Base-by-base conservation (phyloP, 116 monocot species). In the Iris pallida region DNA sequence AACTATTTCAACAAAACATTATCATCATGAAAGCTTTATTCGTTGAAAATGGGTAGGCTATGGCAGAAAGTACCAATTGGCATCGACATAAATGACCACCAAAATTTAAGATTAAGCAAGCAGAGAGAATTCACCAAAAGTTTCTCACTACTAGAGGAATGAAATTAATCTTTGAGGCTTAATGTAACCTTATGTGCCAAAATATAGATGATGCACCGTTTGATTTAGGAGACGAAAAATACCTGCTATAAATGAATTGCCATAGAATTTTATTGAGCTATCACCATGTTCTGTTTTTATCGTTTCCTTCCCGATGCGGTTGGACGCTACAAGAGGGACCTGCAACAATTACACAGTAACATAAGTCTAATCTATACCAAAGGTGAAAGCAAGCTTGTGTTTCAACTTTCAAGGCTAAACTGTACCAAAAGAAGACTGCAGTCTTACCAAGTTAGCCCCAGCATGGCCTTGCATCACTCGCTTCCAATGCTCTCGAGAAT, bases 391-490 rank as follows among this genome's bases (percentile, higher is more conserved):
- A 14, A 9, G 13, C 67, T 42, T 53, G 30, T 20, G 15, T 9
- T 69, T 52, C 8, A 52, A 52, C 51, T 14, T 10, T 10, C 51
- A 52, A 14, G 14, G 14, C 14, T 8, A 52, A 52, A 14, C 12
- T 52, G 8, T 52, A 8, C 8, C 51, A 52, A 10, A 52, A 52
- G 46, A 57, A 42, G 46, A 40, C n/a, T 7, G 42, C 7, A 64
- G 16, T 14, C 53, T 61, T 85, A 90, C 94, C 82, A 95, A 70
- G 73, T 96, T 96, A 59, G 96, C 96, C 4, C 92, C 96, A 63
- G 92, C 86, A 81, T 96, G 96, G 9, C 96, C 96, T 77, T 91
- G 92, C 96, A 96, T 96, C 9, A 96, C 92, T 57, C 96, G 68
- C 75, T 89, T 88, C 96, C 92, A 92, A 45, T 92, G 96, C 57